Conservation (phyloP, 495 filamentous ascomycete genomes). For the Bryoglossum gracile region DNA sequence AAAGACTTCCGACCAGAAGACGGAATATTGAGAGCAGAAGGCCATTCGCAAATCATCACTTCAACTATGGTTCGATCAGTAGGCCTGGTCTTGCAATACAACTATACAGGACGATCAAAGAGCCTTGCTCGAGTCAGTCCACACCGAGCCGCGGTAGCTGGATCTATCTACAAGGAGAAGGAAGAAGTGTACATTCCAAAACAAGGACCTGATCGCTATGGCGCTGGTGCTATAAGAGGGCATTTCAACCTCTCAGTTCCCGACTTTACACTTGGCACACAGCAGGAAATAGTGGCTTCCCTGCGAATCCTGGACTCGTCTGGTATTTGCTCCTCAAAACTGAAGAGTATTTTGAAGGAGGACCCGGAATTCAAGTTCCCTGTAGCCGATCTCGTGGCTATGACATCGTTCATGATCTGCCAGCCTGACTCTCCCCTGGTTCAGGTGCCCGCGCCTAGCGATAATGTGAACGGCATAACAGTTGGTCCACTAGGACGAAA, state of each 20-base stretch:
- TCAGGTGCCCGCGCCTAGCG: constrained; percentile 19
- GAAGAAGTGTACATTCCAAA: constrained; percentile 17
- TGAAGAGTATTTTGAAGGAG: constrained; percentile 5
- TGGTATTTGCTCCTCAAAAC: constrained; percentile 3
- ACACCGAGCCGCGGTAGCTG: constrained; percentile 1
- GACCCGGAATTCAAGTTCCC: constrained; percentile 9
- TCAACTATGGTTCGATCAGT: constrained; percentile 26
- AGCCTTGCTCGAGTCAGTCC: too few relatives aligned
- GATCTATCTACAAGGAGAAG: constrained; percentile 7
- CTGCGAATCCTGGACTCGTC: constrained; percentile 6
- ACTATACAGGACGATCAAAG: constrained; percentile 8
- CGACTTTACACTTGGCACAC: constrained; percentile 12
- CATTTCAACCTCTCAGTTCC: constrained; percentile 3
- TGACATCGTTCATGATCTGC: neutral
- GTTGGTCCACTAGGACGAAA: constrained; percentile 5
- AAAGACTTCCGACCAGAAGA: constrained; percentile 27
- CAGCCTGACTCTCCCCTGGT: constrained; percentile 6
- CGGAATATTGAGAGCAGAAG: constrained; percentile 28
- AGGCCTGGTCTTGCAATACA: constrained; percentile 26
- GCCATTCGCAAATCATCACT: constrained; percentile 26
- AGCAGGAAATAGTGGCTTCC: constrained; percentile 11
- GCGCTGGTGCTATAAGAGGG: constrained; percentile 8
- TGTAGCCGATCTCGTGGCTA: constrained; percentile 13
- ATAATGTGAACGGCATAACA: constrained; percentile 18
- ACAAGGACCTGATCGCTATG: constrained; percentile 7